Conservation (phyloP, 495 filamentous ascomycete genomes). For the Penicillium riverlandense region DNA sequence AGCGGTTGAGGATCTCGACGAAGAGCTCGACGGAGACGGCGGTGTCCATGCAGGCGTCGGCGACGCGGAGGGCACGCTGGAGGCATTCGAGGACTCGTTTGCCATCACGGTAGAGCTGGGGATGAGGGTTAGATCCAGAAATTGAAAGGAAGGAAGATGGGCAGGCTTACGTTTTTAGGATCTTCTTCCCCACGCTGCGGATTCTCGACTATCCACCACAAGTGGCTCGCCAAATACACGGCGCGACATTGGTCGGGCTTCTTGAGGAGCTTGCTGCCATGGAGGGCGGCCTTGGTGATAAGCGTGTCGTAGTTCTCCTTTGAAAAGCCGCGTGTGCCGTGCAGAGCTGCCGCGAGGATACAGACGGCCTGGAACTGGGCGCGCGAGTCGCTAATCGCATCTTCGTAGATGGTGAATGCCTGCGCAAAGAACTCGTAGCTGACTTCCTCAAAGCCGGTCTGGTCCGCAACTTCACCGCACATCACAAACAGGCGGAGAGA, state of each 20-base stretch:
- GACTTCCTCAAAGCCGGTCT: slow-evolving; percentile 88
- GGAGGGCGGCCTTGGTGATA: slow-evolving; percentile 93
- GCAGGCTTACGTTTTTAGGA: slow-evolving; percentile 62
- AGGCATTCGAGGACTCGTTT: slow-evolving; percentile 95
- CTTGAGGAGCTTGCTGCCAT: slow-evolving; percentile 94
- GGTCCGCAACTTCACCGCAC: slow-evolving; percentile 88
- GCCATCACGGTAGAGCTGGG: slow-evolving; percentile 87
- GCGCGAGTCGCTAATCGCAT: slow-evolving; percentile 86
- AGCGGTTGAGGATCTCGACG: slow-evolving; percentile 95
- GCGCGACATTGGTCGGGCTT: slow-evolving; percentile 97
- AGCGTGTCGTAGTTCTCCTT: slow-evolving; percentile 98
- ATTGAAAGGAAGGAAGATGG: background rate
- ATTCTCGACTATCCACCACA: slow-evolving; percentile 97
- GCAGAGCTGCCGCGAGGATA: slow-evolving; percentile 82
- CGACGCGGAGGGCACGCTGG: slow-evolving; percentile 89
- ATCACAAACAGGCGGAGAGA: slow-evolving; percentile 81
- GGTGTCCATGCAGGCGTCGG: slow-evolving; percentile 99
- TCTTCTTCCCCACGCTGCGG: slow-evolving; percentile 75
- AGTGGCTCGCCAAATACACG: slow-evolving; percentile 89
- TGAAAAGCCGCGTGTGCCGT: slow-evolving; percentile 77
- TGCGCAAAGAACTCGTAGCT: slow-evolving; percentile 98
- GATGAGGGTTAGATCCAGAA: slow-evolving; percentile 1
- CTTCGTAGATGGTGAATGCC: slow-evolving; percentile 97
- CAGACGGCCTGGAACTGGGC: slow-evolving; percentile 98
- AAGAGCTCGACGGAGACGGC: slow-evolving; percentile 96